Evolutionary conservation across 2,329 filamentous ascomycete species (phyloP).

Genomic region (Macrophomina tecta): DNA sequence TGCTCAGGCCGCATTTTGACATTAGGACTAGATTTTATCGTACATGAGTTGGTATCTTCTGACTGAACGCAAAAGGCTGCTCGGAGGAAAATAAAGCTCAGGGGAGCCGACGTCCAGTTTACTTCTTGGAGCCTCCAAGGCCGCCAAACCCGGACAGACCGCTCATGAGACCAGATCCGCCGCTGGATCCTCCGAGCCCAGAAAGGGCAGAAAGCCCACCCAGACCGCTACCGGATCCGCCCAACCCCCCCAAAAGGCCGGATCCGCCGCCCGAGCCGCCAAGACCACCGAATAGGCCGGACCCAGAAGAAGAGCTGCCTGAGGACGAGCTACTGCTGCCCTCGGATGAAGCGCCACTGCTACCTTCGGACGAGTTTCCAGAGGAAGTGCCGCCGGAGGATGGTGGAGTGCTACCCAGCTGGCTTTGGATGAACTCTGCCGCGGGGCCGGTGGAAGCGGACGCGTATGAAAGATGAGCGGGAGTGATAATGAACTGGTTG

Average conservation of each 20-base stretch:
- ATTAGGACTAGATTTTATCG: too few relatives aligned
- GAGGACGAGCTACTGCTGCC: constrained; percentile 77
- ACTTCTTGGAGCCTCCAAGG: constrained; percentile 27
- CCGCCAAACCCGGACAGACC: constrained; percentile 41
- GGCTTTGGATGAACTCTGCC: constrained; percentile 17
- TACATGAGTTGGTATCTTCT: too few relatives aligned
- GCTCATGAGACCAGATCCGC: constrained; percentile 41
- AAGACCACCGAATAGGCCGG: constrained; percentile 78
- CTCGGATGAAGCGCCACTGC: constrained; percentile 64
- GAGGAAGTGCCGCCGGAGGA: constrained; percentile 56
- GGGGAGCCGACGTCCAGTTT: too few relatives aligned
- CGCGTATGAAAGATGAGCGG: constrained; percentile 21
- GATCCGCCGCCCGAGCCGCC: constrained; percentile 72
- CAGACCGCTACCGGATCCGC: not conserved
- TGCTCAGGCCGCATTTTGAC: too few relatives aligned
- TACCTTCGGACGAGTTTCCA: constrained; percentile 70
- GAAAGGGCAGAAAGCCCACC: too few relatives aligned
- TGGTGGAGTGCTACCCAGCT: not conserved
- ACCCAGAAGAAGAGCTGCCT: constrained; percentile 70
- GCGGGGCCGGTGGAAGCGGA: not conserved
- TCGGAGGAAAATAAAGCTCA: too few relatives aligned
- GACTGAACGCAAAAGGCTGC: too few relatives aligned
- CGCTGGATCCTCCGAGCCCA: constrained; percentile 30
- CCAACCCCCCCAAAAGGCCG: not conserved
- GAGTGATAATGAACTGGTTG: constrained; percentile 16